Evolutionary conservation across 352 stramenopile species (phyloP).

Genomic region (Phytopythium oedochilum): DNA sequence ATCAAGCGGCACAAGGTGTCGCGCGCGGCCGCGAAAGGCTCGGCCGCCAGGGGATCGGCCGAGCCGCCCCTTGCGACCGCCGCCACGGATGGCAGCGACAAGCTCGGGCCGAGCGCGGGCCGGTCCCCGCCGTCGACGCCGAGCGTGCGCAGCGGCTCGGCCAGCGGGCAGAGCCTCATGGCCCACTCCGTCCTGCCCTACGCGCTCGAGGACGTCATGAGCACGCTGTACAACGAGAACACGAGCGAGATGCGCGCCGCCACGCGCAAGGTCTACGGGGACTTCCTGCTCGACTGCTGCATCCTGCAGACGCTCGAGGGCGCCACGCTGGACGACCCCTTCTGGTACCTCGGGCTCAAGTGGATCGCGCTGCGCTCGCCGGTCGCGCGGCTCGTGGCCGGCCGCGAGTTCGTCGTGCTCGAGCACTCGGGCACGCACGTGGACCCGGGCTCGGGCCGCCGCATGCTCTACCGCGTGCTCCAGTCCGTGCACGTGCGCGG

Average conservation of each 20-base stretch:
- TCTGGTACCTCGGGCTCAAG: constrained; percentile 75
- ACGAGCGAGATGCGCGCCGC: constrained; percentile 41
- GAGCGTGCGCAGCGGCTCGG: background rate
- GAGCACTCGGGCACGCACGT: constrained; percentile 66
- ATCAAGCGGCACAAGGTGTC: constrained; percentile 40
- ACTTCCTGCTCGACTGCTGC: constrained; percentile 51
- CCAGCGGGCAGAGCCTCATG: constrained; percentile 54
- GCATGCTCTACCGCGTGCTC: constrained; percentile 57
- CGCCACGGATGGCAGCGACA: too few relatives aligned
- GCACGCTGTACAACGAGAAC: constrained; percentile 53
- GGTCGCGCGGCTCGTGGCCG: constrained; percentile 48
- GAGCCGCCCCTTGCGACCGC: too few relatives aligned
- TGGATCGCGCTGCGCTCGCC: constrained; percentile 68
- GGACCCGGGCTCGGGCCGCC: constrained; percentile 30
- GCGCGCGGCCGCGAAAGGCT: too few relatives aligned
- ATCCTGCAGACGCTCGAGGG: constrained; percentile 61
- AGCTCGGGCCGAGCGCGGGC: too few relatives aligned
- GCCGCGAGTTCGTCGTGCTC: constrained; percentile 66
- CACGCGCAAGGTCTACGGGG: constrained; percentile 39
- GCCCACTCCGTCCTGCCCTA: constrained; percentile 40
- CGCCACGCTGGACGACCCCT: constrained; percentile 57
- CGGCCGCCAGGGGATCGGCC: too few relatives aligned
- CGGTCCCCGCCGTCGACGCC: background rate
- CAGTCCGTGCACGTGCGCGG: constrained; percentile 55
- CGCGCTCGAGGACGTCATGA: constrained; percentile 65